A percentile compares a stretch with the other conserved stretches of the same genome.
Conservation (phyloP, 306 rosid genomes). For the Prunus armeniaca region DNA sequence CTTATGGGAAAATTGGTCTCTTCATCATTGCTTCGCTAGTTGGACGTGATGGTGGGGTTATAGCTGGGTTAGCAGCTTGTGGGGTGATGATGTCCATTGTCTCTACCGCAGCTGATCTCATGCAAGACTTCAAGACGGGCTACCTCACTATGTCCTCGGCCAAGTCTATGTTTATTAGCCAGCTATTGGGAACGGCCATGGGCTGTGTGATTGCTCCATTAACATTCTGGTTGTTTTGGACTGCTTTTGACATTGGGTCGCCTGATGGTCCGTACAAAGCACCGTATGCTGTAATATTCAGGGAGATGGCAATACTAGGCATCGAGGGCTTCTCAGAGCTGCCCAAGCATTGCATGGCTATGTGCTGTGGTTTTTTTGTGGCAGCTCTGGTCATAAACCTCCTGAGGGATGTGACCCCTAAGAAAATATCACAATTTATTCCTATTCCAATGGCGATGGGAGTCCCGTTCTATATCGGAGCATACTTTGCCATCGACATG, state of each 20-base stretch:
- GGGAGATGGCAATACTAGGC: conserved; percentile 96
- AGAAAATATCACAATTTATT: conserved; percentile 63
- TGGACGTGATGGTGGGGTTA: conserved; percentile 77
- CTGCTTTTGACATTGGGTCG: conserved; percentile 84
- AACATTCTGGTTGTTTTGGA: conserved; percentile 97
- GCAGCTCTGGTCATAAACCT: conserved; percentile 74
- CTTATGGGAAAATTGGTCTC: conserved; percentile 92
- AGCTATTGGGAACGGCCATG: conserved; percentile 85
- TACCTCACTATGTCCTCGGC: conserved; percentile 93
- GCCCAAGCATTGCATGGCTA: conserved; percentile 74
- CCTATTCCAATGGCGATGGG: conserved; percentile 99
- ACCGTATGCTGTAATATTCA: conserved; percentile 75
- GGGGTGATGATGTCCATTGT: conserved; percentile 97
- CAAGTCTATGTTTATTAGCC: conserved; percentile 92
- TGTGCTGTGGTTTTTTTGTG: conserved; percentile 69
- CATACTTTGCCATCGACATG: conserved; percentile 88
- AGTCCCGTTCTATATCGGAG: conserved; percentile 86
- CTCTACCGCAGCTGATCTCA: conserved; percentile 95
- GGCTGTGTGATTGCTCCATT: conserved; percentile 93
- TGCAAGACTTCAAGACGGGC: conserved; percentile 99
- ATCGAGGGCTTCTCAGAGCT: conserved; percentile 87
- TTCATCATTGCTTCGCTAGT: conserved; percentile 76
- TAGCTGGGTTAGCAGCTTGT: conserved; percentile 78
- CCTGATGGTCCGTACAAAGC: conserved; percentile 95
- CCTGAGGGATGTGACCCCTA: conserved; percentile 61